phyloP scores from a whole-genome alignment of 768 basidiomycete genomes.

The Phlegmacium glaucopus region DNA sequence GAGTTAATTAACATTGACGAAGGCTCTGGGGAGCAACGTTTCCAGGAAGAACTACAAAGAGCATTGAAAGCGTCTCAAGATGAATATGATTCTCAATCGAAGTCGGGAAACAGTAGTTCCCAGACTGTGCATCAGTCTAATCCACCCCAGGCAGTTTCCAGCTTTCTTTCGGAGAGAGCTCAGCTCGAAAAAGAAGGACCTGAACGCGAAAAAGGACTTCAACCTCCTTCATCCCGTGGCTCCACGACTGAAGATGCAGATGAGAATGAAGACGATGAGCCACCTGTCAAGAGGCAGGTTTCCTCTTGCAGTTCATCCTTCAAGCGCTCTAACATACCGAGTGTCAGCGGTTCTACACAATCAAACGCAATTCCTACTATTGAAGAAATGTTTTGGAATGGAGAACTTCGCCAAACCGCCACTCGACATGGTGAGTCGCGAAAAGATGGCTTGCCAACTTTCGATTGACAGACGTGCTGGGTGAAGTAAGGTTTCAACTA shows the following conservation, averaged over 20 bases:
- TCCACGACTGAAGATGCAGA: conserved; percentile 23
- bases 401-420: conserved; percentile 74
- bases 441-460: conserved; percentile 60
- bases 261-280: conserved; percentile 25
- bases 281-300: conserved; percentile 52
- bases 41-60: too few species aligned
- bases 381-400: conserved; percentile 63
- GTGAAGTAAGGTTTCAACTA: conserved; percentile 48
- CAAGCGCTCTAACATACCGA: conserved; percentile 16
- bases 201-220: conserved; percentile 60
- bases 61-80: too few species aligned
- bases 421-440: conserved; percentile 59
- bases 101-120: too few species aligned
- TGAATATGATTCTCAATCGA: too few species aligned
- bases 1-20: too few species aligned
- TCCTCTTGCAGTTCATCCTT: conserved; percentile 25
- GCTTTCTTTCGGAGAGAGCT: conserved; percentile 69
- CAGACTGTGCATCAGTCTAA: too few species aligned
- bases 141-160: conserved; percentile 15
- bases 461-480: conserved; percentile 66
- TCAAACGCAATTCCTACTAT: conserved; percentile 21
- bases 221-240: conserved; percentile 19
- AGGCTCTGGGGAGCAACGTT: too few species aligned
- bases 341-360: conserved; percentile 16
- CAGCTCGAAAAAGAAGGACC: conserved; percentile 76